These are phyloP conservation scores for Microascus cirrosus DNA, from an alignment of 2,329 filamentous ascomycete genomes.

Conservation along the genomic window DNA sequence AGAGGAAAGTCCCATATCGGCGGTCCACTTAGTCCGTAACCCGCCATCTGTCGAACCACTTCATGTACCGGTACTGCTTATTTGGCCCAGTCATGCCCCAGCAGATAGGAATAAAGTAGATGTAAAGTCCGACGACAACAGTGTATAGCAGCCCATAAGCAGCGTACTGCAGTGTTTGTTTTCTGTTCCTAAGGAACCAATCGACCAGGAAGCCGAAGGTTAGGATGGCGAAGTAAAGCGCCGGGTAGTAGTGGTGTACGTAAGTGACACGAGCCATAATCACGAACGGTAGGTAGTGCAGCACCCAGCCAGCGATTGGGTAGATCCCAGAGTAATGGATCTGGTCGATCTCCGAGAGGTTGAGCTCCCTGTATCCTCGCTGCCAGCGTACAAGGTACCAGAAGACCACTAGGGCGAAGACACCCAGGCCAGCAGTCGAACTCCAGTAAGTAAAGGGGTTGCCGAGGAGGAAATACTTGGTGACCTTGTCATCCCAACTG, in stretches of 20 bases:
- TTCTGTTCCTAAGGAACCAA: conserved; percentile 63
- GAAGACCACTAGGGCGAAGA: conserved; percentile 59
- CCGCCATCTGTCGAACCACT: conserved; percentile 85
- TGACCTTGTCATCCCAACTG: conserved; percentile 87
- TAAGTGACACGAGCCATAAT: conserved; percentile 98
- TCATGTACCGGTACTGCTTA: conserved; percentile 79
- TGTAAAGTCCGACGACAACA: conserved; percentile 68
- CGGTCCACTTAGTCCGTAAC: conserved; percentile 48
- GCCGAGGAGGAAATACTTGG: conserved; percentile 97
- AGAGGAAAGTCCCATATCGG: neutral
- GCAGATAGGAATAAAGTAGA: conserved; percentile 84
- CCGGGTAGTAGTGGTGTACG: conserved; percentile 98
- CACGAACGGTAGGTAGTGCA: conserved; percentile 93
- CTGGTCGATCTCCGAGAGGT: conserved; percentile 71
- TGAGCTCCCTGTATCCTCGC: conserved; percentile 80
- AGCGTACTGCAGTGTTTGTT: conserved; percentile 49
- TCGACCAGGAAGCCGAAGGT: conserved; percentile 79
- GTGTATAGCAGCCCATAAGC: conserved; percentile 68
- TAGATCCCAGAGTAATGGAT: conserved; percentile 92
- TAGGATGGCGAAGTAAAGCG: conserved; percentile 93
- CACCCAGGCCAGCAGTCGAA: conserved; percentile 65
- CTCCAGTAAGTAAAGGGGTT: conserved; percentile 97
- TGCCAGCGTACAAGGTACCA: conserved; percentile 96
- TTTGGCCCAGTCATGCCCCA: conserved; percentile 89
- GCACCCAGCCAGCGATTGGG: conserved; percentile 84